These are phyloP conservation scores for Pyrus pyrifolia DNA, from an alignment of 306 rosid species.

Conservation along the genomic window DNA sequence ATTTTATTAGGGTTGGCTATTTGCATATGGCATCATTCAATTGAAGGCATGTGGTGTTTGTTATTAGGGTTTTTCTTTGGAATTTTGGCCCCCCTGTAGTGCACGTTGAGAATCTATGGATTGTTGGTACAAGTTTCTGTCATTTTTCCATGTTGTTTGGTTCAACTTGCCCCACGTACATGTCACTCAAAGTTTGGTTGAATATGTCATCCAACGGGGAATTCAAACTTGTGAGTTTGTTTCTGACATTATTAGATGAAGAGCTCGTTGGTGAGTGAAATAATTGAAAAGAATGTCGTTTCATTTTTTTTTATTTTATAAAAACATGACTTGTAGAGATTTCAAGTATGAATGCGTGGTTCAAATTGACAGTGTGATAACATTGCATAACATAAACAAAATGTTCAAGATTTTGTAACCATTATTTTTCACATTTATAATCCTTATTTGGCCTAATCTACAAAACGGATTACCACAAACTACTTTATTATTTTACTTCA, in stretches of 20 bases:
- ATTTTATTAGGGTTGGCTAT: background rate
- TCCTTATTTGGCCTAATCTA: background rate
- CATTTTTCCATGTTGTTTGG: background rate
- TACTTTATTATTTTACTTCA: background rate
- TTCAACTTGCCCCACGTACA: background rate
- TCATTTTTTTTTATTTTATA: no score
- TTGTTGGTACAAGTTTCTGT: background rate
- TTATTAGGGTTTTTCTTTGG: background rate
- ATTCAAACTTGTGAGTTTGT: background rate
- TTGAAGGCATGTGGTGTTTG: background rate
- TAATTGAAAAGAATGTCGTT: background rate
- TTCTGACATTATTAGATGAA: no score
- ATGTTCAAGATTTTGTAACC: background rate
- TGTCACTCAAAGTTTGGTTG: background rate
- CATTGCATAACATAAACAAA: background rate
- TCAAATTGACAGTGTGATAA: background rate
- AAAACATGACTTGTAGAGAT: background rate
- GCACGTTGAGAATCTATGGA: constrained; percentile 8
- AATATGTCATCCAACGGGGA: background rate
- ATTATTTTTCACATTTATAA: background rate
- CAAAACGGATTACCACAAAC: background rate
- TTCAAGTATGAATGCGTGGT: background rate
- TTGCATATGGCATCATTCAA: background rate
- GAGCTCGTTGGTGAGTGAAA: no score
- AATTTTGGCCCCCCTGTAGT: background rate